Evolutionary conservation across 352 stramenopile species (phyloP).

Genomic region (Phytopythium vexans): DNA sequence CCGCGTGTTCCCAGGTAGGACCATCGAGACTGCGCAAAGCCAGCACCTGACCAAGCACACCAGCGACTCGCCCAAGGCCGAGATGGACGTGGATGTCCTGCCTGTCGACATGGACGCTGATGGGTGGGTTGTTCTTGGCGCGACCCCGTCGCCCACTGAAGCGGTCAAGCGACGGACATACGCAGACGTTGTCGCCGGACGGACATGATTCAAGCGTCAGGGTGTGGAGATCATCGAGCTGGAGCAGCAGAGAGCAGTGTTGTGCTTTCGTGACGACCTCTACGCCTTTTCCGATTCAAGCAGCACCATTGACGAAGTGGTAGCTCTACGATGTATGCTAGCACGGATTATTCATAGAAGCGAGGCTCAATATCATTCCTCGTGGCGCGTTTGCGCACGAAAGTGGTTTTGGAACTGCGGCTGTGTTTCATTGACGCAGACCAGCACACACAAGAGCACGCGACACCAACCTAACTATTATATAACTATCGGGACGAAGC

Average conservation of each 20-base stretch:
- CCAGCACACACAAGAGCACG: neutral
- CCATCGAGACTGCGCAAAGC: no score
- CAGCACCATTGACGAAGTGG: neutral
- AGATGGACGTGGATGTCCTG: conserved; percentile 7
- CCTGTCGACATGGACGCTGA: conserved; percentile 21
- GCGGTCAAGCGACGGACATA: conserved; percentile 29
- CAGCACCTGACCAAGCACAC: conserved; percentile 8
- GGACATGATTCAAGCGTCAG: conserved; percentile 11
- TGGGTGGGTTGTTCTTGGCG: conserved; percentile 43
- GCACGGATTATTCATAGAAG: no score
- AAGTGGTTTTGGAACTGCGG: neutral
- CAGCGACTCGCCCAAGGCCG: conserved; percentile 5
- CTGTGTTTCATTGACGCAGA: neutral
- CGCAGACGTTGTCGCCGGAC: conserved; percentile 36
- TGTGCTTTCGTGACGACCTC: conserved; percentile 3
- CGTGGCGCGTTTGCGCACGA: neutral
- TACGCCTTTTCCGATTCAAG: conserved; percentile 3
- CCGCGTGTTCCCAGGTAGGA: conserved; percentile 20
- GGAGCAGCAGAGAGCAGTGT: conserved; percentile 2
- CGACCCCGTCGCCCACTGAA: conserved; percentile 16
- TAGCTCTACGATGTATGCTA: no score
- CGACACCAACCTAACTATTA: conserved; percentile 11
- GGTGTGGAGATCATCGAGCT: neutral
- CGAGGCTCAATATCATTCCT: neutral
- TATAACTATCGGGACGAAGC: conserved; percentile 6